Evolutionary conservation across 805 yeast genomes (phyloP).

Genomic region (Wickerhamomyces bisporus): DNA sequence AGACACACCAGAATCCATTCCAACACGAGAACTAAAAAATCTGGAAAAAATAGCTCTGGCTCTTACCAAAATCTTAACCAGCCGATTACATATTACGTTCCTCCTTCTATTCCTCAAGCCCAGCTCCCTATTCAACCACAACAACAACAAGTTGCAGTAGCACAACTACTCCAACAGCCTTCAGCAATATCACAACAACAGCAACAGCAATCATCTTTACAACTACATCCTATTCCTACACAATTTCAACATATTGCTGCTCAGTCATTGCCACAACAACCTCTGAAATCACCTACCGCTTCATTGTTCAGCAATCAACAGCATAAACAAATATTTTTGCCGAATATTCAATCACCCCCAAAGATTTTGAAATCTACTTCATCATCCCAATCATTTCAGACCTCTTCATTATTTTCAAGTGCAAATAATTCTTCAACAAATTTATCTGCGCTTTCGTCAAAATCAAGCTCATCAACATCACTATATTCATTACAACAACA

Average conservation of each 20-base stretch:
- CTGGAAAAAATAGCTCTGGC: constrained; percentile 24
- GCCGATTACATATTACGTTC: constrained; percentile 24
- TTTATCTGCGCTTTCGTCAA: constrained; percentile 22
- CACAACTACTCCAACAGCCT: no score
- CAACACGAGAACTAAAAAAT: constrained; percentile 44
- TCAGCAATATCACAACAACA: no score
- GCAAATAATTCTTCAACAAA: constrained; percentile 21
- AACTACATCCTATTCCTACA: constrained; percentile 6
- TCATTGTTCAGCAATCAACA: background rate
- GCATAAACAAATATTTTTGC: constrained; percentile 11
- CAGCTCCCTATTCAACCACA: constrained; percentile 1
- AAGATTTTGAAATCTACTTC: constrained; percentile 22
- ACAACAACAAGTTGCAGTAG: constrained; percentile 3
- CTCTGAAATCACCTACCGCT: background rate
- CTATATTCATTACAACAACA: constrained; percentile 16
- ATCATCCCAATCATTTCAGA: constrained; percentile 21
- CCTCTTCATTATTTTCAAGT: constrained; percentile 20
- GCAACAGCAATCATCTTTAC: constrained; percentile 11
- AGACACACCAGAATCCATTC: constrained; percentile 80
- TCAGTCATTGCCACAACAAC: no score
- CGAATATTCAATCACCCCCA: constrained; percentile 26
- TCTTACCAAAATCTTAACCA: constrained; percentile 8
- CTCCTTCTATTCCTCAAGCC: constrained; percentile 10
- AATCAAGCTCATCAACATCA: constrained; percentile 24
- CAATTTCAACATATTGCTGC: no score